Conservation (phyloP, 1,284 basidiomycete genomes). For the Malassezia sp. region DNA sequence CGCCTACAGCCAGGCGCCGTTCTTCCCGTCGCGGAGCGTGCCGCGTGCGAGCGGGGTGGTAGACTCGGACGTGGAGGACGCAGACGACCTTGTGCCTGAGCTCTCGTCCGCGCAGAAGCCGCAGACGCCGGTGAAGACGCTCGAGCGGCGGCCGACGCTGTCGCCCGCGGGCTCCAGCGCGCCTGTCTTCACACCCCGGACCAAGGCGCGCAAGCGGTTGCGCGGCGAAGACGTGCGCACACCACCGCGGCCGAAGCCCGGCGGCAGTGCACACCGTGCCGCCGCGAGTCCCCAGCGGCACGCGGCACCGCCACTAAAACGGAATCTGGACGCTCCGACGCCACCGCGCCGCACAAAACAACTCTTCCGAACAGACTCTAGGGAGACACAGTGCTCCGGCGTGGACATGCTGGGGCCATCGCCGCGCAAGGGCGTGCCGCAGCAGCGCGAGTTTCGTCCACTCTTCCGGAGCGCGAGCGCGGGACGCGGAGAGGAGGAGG, state of each 20-base stretch:
- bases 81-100: constrained; percentile 2
- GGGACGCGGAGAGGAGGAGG: too few species aligned
- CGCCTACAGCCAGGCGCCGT: not conserved
- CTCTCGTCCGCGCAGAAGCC: not conserved
- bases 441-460: constrained; percentile 1
- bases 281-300: too few species aligned
- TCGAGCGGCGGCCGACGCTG: not conserved
- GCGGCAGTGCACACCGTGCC: too few species aligned
- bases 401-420: constrained; percentile 9
- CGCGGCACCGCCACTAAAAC: too few species aligned
- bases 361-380: too few species aligned
- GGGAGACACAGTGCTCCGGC: too few species aligned
- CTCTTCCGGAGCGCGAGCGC: constrained; percentile 4
- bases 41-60: constrained; percentile 6
- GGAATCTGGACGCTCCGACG: too few species aligned
- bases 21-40: constrained; percentile 2
- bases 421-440: not conserved
- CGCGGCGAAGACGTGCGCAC: constrained; percentile 14
- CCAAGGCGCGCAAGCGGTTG: constrained; percentile 14
- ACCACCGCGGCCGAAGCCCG: too few species aligned
- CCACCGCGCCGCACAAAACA: too few species aligned
- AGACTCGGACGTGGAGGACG: constrained; percentile 15
- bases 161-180: not conserved
- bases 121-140: not conserved
- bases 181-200: constrained; percentile 10